Base-by-base conservation (phyloP, 495 filamentous ascomycete genomes). In the Penicillium bialowiezense region DNA sequence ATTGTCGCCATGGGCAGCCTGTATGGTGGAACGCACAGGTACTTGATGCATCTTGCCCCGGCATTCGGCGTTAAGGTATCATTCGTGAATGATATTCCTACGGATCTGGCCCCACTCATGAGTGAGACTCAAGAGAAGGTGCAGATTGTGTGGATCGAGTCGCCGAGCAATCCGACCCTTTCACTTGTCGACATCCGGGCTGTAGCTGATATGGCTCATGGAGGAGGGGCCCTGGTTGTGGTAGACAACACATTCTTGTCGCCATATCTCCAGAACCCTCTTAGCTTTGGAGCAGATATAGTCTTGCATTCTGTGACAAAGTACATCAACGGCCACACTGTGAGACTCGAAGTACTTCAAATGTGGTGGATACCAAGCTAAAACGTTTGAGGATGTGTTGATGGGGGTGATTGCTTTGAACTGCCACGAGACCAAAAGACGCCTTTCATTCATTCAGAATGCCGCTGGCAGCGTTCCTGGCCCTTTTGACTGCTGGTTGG, bases 401-500 rank as follows among this genome's bases (percentile, higher is more conserved):
- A 12, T 34, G n/a, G 31, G 31, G 3, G 31, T 34, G 10, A 3
- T 34, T 12, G 31, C 31, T 34, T 13, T 14, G 10, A 34, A 34
- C 13, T 34, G 10, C 31, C 9, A 13, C 10, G 31, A 34, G 4
- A 34, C n/a, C 10, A 12, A 14, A 3, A 17, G 7, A 43, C 7
- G 7, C 5, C 40, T 43, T 1, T 43, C 78, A 21, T 95, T 95
- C 74, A 78, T 95, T 20, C 89, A 92, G 60, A 95, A 95, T 68
- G 90, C 90, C 40, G 89, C 92, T 54, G 90, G 90, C 46, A 89
- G 88, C 46, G 85, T 93, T 1, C 90, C 90, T 5, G 87, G 85
- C 4, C 72, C 90, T 18, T 95, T 95, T 59, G 90, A 95, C 71
- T 88, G 79, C 67, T 95, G 89, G 89, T 84, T 95, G 38, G 90